Conservation (phyloP, 306 rosid species). For the Hippophae gyantsensis region DNA sequence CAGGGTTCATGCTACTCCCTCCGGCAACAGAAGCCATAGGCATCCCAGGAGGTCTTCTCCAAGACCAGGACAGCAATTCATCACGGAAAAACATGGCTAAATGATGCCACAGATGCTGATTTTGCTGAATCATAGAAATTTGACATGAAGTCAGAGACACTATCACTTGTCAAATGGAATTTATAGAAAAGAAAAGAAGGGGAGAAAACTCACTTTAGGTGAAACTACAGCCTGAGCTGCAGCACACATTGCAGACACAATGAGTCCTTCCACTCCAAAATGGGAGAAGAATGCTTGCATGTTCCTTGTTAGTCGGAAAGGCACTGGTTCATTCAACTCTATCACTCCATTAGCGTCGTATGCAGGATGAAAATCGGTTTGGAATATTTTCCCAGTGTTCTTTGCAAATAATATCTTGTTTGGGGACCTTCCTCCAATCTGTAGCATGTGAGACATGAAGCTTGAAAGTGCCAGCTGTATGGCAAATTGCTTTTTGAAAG, state of each 20-base stretch:
- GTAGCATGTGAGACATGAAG: slow-evolving; percentile 90
- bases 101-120: slow-evolving; percentile 95
- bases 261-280: slow-evolving; percentile 94
- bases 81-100: slow-evolving; percentile 99
- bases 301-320: slow-evolving; percentile 94
- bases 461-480: slow-evolving; percentile 96
- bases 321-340: slow-evolving; percentile 91
- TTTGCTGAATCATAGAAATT: slow-evolving; percentile 63
- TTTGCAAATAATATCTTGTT: slow-evolving; percentile 93
- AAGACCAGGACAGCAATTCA: slow-evolving; percentile 95
- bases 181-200: background rate
- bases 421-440: slow-evolving; percentile 98
- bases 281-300: slow-evolving; percentile 93
- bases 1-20: slow-evolving; percentile 67
- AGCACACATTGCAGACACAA: slow-evolving; percentile 98
- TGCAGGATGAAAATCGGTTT: slow-evolving; percentile 95
- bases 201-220: slow-evolving; percentile 56
- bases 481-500: slow-evolving; percentile 96
- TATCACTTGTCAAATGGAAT: background rate
- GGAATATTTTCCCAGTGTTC: slow-evolving; percentile 96
- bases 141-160: slow-evolving; percentile 1
- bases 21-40: slow-evolving; percentile 72
- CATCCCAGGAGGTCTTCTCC: slow-evolving; percentile 98
- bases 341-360: slow-evolving; percentile 89
- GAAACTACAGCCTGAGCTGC: slow-evolving; percentile 95